Base-by-base conservation (phyloP, 2,329 filamentous ascomycete genomes). In the Neopestalotiopsis clavispora region DNA sequence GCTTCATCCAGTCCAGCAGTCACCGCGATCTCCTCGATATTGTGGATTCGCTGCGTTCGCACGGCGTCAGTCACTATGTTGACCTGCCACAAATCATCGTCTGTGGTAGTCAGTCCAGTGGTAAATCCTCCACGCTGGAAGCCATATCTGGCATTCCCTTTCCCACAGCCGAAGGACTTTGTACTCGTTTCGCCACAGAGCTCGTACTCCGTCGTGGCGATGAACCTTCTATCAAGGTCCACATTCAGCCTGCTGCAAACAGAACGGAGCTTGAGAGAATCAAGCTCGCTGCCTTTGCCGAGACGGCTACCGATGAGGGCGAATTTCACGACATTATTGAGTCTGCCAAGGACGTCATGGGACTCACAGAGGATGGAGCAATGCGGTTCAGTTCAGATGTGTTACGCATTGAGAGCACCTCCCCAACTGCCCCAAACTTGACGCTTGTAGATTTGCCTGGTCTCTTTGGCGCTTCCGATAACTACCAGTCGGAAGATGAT, bases 71-170 rank as follows among this genome's bases (percentile, higher is more conserved):
- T 82, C 59, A 77, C 9, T 78, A 78, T 28, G 71, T 82, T 5
- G 76, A 78, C 7, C 69, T 79, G 3, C 77, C 78, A 1, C 76
- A 78, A 62, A 77, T 78, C 66, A 82, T 88, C 14, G 85, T 88
- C 9, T 86, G 83, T 67, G 86, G 87, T 10, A 83, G 86, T 68
- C 86, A 88, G 71, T 86, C 84, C 0, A 84, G 83, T 12, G 86
- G 86, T 2, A 90, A 90, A 74, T 87, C 84, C 63, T 87, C 86
- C 0, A 85, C 87, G 14, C 13, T 59, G 17, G 57, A 59, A 59
- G 0, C 80, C 7, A 45, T 63, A 0, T 63, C 38, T 3, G 34
- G 60, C 32, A 45, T 45, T 42, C 32, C 60, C 5, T 38, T 38
- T 12, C 32, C 32, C 5, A 63, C 32, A 1, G 32, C 32, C 1